Conservation (phyloP, 2,329 filamentous ascomycete genomes). For the Torrubiella hemipterigena region DNA sequence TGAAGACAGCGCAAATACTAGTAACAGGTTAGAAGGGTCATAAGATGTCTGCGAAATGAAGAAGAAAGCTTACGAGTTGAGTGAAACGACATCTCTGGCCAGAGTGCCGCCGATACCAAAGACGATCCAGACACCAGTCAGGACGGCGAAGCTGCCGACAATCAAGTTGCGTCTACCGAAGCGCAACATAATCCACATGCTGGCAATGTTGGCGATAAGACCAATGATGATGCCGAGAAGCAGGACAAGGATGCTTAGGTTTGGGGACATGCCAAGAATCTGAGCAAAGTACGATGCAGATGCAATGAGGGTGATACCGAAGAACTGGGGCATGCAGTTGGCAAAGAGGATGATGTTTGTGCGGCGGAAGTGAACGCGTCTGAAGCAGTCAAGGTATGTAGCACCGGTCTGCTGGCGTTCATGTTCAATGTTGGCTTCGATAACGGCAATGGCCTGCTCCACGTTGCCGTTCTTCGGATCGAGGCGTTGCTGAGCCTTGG, state of each 20-base stretch:
- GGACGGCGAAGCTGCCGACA: constrained; percentile 18
- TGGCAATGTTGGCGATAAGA: constrained; percentile 27
- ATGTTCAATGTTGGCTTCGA: constrained; percentile 35
- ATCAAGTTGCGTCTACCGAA: constrained; percentile 27
- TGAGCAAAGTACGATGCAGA: constrained; percentile 27
- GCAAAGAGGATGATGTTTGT: constrained; percentile 29
- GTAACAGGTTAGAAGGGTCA: too few species aligned
- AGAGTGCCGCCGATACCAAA: constrained; percentile 36
- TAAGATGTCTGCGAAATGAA: too few species aligned
- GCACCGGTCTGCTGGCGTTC: constrained; percentile 16
- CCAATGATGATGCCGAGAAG: constrained; percentile 33
- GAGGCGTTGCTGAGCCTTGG: constrained; percentile 35
- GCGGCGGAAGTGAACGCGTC: constrained; percentile 25
- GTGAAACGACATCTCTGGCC: constrained; percentile 18
- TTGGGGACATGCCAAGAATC: constrained; percentile 20
- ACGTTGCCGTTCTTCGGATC: constrained; percentile 26
- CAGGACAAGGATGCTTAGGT: constrained; percentile 26
- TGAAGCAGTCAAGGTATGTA: constrained; percentile 32
- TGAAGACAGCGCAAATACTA: constrained; percentile 17
- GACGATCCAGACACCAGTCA: constrained; percentile 25
- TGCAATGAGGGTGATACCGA: constrained; percentile 30
- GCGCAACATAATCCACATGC: constrained; percentile 28
- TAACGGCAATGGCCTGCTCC: constrained; percentile 26
- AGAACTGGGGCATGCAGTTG: constrained; percentile 28
- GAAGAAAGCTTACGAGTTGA: constrained; percentile 19